phyloP scores from a whole-genome alignment of 768 basidiomycete species.

The Pisolithus orientalis region DNA sequence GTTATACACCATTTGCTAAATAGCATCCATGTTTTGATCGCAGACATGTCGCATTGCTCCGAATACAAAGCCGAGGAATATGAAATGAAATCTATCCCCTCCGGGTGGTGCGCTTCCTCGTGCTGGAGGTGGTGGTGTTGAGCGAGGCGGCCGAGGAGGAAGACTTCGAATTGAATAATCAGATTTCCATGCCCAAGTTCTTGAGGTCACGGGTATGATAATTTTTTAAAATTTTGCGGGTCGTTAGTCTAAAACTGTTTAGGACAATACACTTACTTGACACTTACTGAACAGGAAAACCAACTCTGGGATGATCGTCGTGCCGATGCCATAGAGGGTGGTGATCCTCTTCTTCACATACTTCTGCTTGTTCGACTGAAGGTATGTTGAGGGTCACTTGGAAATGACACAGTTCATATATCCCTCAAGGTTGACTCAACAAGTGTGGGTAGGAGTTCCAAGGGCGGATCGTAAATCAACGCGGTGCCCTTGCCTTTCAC shows the following conservation, averaged over 20 bases:
- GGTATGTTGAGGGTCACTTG: constrained; percentile 29
- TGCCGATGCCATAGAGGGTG: constrained; percentile 49
- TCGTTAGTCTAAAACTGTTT: not conserved
- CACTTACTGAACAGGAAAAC: constrained; percentile 61
- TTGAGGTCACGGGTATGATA: constrained; percentile 58
- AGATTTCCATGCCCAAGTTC: constrained; percentile 77
- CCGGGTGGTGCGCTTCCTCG: constrained; percentile 90
- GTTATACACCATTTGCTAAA: constrained; percentile 1
- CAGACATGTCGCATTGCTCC: constrained; percentile 87
- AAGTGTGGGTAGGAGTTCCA: constrained; percentile 84
- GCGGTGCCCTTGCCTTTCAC: constrained; percentile 88
- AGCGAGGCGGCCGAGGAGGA: constrained; percentile 71
- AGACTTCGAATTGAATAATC: constrained; percentile 69
- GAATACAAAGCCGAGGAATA: constrained; percentile 85
- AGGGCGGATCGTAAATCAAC: constrained; percentile 86
- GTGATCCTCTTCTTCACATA: constrained; percentile 62
- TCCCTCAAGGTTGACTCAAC: constrained; percentile 75
- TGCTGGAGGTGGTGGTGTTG: constrained; percentile 75
- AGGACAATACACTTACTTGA: not conserved
- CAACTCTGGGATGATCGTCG: constrained; percentile 73
- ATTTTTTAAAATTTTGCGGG: not conserved
- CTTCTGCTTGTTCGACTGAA: constrained; percentile 85
- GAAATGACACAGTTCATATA: not conserved
- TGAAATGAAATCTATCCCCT: constrained; percentile 79
- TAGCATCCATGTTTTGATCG: not conserved